Percentiles rank a stretch among this genome's conserved stretches.
phyloP scores from a whole-genome alignment of 331 rosid genomes.

The Telfairia occidentalis region DNA sequence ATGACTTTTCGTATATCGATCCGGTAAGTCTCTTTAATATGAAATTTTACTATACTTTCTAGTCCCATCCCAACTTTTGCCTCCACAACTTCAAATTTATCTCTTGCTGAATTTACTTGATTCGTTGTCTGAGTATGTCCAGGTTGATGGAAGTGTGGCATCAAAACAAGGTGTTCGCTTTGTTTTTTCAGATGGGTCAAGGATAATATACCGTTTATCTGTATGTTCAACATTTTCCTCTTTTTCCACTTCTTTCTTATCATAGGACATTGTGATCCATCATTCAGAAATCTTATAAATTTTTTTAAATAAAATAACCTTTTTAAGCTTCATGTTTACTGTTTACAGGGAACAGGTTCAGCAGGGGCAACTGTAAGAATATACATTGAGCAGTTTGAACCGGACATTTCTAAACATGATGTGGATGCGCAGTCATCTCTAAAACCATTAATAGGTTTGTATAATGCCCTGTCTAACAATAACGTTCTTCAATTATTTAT shows the following conservation, averaged over 20 bases:
- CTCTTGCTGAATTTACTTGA: conserved; percentile 4
- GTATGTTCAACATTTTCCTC: conserved; percentile 30
- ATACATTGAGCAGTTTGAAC: conserved; percentile 85
- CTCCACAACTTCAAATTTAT: neutral
- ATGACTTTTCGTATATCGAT: conserved; percentile 77
- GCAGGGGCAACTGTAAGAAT: conserved; percentile 94
- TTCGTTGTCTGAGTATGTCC: conserved; percentile 7
- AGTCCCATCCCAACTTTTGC: neutral
- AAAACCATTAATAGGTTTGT: conserved; percentile 77
- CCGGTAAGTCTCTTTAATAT: conserved; percentile 45
- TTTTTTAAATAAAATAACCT: neutral
- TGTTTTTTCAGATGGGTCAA: conserved; percentile 91
- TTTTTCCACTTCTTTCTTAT: neutral
- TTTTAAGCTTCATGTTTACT: conserved; percentile 8
- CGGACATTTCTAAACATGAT: conserved; percentile 64
- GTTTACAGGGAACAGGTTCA: conserved; percentile 92
- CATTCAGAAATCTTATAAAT: neutral
- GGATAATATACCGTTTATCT: conserved; percentile 90
- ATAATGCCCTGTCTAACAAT: conserved; percentile 3
- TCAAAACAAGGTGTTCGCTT: conserved; percentile 92
- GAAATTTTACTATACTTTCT: conserved; percentile 8
- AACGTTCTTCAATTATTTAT: neutral
- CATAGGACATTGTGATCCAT: neutral
- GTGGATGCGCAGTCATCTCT: conserved; percentile 79
- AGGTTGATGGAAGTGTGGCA: conserved; percentile 85